Evolutionary conservation across 2,329 filamentous ascomycete genomes (phyloP).

Genomic region (Ophiostoma sp.): DNA sequence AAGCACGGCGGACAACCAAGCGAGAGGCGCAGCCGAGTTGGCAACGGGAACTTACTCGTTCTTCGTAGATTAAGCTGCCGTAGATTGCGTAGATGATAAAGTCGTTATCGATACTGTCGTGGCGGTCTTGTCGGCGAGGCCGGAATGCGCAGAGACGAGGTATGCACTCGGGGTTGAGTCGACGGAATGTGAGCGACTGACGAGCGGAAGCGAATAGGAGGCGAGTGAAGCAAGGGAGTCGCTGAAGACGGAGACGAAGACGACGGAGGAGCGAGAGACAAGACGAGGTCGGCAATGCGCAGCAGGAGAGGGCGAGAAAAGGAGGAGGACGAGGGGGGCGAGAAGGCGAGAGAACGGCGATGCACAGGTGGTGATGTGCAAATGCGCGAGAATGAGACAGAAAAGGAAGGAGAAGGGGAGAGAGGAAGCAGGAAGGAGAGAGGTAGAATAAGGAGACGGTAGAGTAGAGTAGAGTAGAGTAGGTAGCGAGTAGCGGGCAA

Average conservation of each 20-base stretch:
- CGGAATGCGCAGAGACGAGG: conserved; percentile 4
- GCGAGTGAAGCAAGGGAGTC: not conserved
- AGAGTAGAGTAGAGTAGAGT: conserved; percentile 14
- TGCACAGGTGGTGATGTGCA: conserved; percentile 26
- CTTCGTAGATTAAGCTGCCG: not conserved
- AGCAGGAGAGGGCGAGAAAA: not conserved
- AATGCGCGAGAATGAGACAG: conserved; percentile 5
- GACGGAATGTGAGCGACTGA: not conserved
- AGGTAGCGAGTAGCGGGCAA: not conserved
- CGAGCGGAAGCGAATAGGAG: not conserved
- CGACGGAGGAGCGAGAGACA: not conserved
- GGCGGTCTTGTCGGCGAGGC: not conserved
- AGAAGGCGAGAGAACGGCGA: conserved; percentile 27
- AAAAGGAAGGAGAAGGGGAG: conserved; percentile 30
- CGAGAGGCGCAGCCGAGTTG: not conserved
- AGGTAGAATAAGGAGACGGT: not conserved
- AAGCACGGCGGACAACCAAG: not conserved
- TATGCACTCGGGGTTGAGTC: not conserved
- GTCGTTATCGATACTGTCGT: conserved; percentile 11
- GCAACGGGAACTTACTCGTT: not conserved
- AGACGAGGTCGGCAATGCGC: not conserved
- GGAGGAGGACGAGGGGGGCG: not conserved
- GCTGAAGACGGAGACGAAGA: not conserved
- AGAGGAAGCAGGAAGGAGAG: conserved; percentile 31
- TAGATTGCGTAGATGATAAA: not conserved